Conservation (phyloP, 129 eudicot genomes). For the Centaurea solstitialis region DNA sequence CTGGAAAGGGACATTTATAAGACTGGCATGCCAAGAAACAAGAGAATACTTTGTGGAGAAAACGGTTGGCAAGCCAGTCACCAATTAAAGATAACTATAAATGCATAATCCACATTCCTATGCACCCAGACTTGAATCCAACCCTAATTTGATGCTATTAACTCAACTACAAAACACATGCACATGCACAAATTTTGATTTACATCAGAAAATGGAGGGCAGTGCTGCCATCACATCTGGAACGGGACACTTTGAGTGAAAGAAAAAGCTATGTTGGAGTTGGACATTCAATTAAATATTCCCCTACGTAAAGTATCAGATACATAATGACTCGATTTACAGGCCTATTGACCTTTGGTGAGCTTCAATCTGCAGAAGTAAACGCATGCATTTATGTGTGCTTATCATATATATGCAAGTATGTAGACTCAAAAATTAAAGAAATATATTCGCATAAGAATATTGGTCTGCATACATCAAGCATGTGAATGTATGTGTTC, state of each 20-base stretch:
- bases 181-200: neutral
- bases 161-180: neutral
- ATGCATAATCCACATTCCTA: neutral
- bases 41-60: neutral
- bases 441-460: neutral
- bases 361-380: neutral
- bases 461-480: constrained; percentile 5
- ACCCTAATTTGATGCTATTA: neutral
- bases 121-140: constrained; percentile 1
- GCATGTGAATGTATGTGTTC: neutral
- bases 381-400: neutral
- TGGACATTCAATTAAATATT: neutral
- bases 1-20: neutral
- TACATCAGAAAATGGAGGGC: neutral
- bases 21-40: neutral
- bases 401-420: neutral
- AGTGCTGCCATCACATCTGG: neutral
- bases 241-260: neutral
- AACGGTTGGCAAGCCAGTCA: neutral
- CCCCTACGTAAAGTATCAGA: neutral
- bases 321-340: neutral
- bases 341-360: neutral
- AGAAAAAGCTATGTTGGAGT: neutral
- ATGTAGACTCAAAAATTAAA: neutral
- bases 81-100: neutral